These are phyloP conservation scores for Eucalyptus sideroxylon DNA, from an alignment of 345 rosid genomes.

Conservation along the genomic window DNA sequence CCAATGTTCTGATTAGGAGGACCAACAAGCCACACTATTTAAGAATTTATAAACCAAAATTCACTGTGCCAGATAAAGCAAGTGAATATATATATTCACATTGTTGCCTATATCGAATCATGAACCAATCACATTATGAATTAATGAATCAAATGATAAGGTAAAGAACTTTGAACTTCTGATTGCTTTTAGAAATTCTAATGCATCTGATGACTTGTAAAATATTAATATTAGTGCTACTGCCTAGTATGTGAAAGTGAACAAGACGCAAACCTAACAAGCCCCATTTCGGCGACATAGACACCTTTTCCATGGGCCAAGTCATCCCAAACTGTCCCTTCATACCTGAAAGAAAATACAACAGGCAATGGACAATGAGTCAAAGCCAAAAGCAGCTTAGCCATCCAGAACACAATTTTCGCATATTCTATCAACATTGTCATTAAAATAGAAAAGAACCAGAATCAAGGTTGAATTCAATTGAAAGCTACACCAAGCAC, in stretches of 20 bases:
- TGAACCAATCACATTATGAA: not conserved
- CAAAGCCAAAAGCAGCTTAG: not conserved
- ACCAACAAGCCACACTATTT: not conserved
- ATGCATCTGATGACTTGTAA: not conserved
- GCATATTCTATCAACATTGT: not conserved
- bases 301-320: conserved; percentile 97
- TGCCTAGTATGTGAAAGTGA: not conserved
- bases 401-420: not conserved
- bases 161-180: not conserved
- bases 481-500: not conserved
- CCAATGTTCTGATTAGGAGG: not conserved
- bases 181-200: not conserved
- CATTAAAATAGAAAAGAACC: not conserved
- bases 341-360: conserved; percentile 39
- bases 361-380: not conserved
- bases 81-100: not conserved
- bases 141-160: not conserved
- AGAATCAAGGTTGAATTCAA: not conserved
- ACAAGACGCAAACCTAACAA: conserved; percentile 47
- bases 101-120: not conserved
- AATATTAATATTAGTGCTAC: not conserved
- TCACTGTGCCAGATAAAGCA: not conserved
- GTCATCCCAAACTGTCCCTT: conserved; percentile 97
- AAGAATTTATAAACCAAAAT: not conserved
- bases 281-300: conserved; percentile 66